Conservation (phyloP, 805 yeast species). For the Candida methanosorbosa region DNA sequence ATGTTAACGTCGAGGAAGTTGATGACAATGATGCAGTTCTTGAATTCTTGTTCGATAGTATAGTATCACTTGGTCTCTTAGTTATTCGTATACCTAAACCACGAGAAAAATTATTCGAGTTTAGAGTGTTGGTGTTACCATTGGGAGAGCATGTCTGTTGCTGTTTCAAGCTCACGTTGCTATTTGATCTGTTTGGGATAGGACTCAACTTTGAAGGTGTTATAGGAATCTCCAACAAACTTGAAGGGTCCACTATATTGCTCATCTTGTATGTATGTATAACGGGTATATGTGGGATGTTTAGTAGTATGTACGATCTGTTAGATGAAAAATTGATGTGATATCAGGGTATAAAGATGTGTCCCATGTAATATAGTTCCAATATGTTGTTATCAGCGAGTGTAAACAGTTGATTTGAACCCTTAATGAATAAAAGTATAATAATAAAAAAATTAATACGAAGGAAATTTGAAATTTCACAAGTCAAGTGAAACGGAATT, state of each 20-base stretch:
- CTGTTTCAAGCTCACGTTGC: not conserved
- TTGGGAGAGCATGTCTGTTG: not conserved
- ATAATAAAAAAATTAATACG: too few species aligned
- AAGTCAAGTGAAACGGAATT: too few species aligned
- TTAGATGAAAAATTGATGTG: too few species aligned
- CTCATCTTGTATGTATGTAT: too few species aligned
- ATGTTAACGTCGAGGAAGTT: not conserved
- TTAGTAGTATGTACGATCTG: too few species aligned
- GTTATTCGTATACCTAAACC: slow-evolving; percentile 18
- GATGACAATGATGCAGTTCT: slow-evolving; percentile 1
- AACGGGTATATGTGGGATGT: too few species aligned
- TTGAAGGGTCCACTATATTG: not conserved
- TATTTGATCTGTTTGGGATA: not conserved
- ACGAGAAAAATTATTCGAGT: slow-evolving; percentile 1
- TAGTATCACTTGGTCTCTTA: slow-evolving; percentile 20
- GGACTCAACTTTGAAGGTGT: slow-evolving; percentile 5
- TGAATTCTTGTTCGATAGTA: slow-evolving; percentile 6
- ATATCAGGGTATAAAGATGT: too few species aligned
- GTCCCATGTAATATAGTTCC: too few species aligned
- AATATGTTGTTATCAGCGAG: too few species aligned
- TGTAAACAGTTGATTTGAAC: too few species aligned
- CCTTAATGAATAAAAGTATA: too few species aligned
- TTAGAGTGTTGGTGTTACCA: not conserved
- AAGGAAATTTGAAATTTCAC: too few species aligned
- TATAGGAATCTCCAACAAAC: slow-evolving; percentile 10